Evolutionary conservation across 495 filamentous ascomycete genomes (phyloP).

Genomic region (Neohortaea acidophila): DNA sequence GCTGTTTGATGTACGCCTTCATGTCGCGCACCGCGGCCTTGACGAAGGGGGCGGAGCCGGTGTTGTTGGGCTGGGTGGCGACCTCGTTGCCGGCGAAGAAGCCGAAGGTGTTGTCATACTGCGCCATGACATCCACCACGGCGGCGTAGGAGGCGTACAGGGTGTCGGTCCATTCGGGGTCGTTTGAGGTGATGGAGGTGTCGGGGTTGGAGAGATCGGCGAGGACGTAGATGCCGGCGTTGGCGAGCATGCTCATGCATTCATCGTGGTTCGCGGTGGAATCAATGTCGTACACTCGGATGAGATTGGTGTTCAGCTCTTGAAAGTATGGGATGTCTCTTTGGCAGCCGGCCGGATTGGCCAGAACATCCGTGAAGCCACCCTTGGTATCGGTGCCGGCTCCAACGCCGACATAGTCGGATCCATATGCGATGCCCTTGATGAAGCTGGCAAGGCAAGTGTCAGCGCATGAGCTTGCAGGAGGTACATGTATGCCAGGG

Average conservation of each 20-base stretch:
- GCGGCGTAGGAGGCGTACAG: slow-evolving; percentile 65
- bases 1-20: slow-evolving; percentile 76
- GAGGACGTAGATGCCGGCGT: slow-evolving; percentile 88
- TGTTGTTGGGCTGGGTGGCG: slow-evolving; percentile 69
- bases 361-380: slow-evolving; percentile 52
- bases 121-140: slow-evolving; percentile 63
- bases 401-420: slow-evolving; percentile 32
- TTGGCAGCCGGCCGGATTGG: slow-evolving; percentile 49
- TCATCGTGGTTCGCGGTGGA: slow-evolving; percentile 57
- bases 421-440: slow-evolving; percentile 79
- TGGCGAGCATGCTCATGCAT: slow-evolving; percentile 71
- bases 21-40: slow-evolving; percentile 92
- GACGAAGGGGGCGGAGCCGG: slow-evolving; percentile 73
- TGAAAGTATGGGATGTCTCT: slow-evolving; percentile 72
- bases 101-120: slow-evolving; percentile 77
- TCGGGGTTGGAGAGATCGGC: slow-evolving; percentile 70
- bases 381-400: slow-evolving; percentile 12
- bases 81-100: slow-evolving; percentile 98
- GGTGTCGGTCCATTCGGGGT: slow-evolving; percentile 57
- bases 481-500: neutral
- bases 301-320: slow-evolving; percentile 68
- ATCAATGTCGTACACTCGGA: slow-evolving; percentile 88
- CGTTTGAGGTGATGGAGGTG: slow-evolving; percentile 67
- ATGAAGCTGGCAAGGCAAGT: slow-evolving; percentile 39
- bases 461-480: neutral